Evolutionary conservation across 257 asterid species (phyloP), one percentile per base, ranked within the genome.

Genomic region (Solanum virginianum): DNA sequence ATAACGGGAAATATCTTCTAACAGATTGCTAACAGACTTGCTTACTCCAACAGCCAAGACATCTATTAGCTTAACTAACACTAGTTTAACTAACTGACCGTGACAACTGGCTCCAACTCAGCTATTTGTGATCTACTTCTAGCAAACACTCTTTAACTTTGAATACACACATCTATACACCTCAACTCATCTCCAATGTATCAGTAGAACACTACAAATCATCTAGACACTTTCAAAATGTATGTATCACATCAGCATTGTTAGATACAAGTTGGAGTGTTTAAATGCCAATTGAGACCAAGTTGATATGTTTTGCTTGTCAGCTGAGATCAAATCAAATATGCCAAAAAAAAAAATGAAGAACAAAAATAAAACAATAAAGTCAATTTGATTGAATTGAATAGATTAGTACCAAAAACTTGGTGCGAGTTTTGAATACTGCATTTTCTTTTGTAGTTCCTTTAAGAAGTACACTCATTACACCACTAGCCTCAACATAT

Each of bases 401-500:
- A 75, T 24, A 24, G 24, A 15, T 26, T 3, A 18, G 32, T 90
- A 96, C 98, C 97, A 83, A 83, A 88, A 89, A 96, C 90, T 96
- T 96, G 60, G 85, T 83, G 3, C 97, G 98, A 88, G 90, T 96
- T 62, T 90, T 85, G 0, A 89, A 80, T 8, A 86, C 5, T 68
- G 97, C 90, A 2, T 8, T 72, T 77, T 94, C 98, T 8, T 60
- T 86, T 26, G 84, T 54, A 49, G 93, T 89, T 24, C 89, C 97
- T 82, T 88, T 92, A 80, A 93, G 91, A 90, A 96, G 92, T 29
- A 93, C 93, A 20, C 94, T 90, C 79, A 96, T 57, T 17, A 91
- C 95, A 54, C 97, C 99, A 83, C 97, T 88, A 26, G 97, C 97
- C 86, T 93, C 97, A 10, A 24, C 87, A 98, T 96, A 96, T 72